Base-by-base conservation (phyloP, 306 rosid genomes). In the Quercus wislizeni region DNA sequence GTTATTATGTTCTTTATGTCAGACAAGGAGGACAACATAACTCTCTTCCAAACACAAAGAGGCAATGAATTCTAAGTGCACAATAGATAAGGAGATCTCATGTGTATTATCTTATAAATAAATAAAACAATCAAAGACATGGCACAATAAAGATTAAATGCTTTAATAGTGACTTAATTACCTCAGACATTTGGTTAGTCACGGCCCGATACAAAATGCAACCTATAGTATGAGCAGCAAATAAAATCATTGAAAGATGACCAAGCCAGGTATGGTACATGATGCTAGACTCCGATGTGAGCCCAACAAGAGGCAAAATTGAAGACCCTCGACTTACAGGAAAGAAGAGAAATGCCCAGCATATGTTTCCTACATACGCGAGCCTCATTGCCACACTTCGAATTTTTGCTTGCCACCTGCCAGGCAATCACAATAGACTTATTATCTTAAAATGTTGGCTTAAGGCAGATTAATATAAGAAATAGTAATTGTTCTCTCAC, bases 211-310 rank as follows among this genome's bases (percentile, higher is more conserved):
- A 91, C 76, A 84, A 73, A 77, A 91, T 20, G 77, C 88, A 91
- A 55, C 96, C 91, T 35, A 88, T 0, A 28, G 93, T 20, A 72
- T 92, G 96, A 0, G 71, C 73, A 46, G 77, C 87, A 78, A 92
- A 92, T 28, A 90, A 90, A 69, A 88, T 4, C 83, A 78, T 90
- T 6, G 91, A 83, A 69, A 88, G 69, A 70, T 92, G 93, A 10
- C 92, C 97, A 67, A 92, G 91, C 94, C 97, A 90, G 8, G 84
- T 88, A 62, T 92, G 94, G n/a, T 92, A 88, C 62, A 87, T 90
- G 77, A 92, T 82, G 79, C 88, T 84, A 3, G 97, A 90, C 72
- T 92, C 92, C 1, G 97, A 90, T 6, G 92, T 86, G 43, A 90
- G 88, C 20, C 94, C 91, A 72, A 90, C 55, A 2, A 90, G 83